Evolutionary conservation across 1,284 basidiomycete genomes (phyloP).

Genomic region (Uromyces viciae-fabae): DNA sequence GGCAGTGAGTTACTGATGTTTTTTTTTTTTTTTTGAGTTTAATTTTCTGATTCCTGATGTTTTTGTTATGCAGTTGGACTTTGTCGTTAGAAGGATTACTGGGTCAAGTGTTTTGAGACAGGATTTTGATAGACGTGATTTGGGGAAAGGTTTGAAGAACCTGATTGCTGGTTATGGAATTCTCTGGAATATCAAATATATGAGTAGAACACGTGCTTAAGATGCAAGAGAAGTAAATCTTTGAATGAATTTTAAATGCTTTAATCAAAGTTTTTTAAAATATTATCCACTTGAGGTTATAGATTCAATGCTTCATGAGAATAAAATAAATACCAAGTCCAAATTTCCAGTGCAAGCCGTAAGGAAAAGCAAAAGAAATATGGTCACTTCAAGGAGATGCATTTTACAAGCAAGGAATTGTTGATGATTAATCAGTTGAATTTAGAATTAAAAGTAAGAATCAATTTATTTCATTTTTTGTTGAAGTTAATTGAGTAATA

Average conservation of each 20-base stretch:
- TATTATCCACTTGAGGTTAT: no score
- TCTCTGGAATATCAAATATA: constrained; percentile 20
- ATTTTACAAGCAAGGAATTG: not conserved
- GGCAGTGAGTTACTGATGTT: not conserved
- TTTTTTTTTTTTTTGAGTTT: not conserved
- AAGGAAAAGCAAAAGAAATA: not conserved
- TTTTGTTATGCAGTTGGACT: not conserved
- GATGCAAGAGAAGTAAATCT: constrained; percentile 12
- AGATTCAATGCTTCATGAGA: constrained; percentile 4
- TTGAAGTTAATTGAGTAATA: not conserved
- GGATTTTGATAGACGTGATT: not conserved
- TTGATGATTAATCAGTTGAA: constrained; percentile 8
- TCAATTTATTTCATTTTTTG: not conserved
- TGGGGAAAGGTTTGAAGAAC: not conserved
- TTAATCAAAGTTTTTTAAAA: no score
- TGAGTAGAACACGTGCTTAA: not conserved
- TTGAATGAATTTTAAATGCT: not conserved
- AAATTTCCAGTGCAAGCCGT: not conserved
- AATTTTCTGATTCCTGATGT: not conserved
- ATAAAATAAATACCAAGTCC: not conserved
- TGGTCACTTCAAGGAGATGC: not conserved
- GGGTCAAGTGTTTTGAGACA: not conserved
- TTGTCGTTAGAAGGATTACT: not conserved
- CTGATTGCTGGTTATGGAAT: not conserved
- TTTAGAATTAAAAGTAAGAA: not conserved